phyloP scores from a whole-genome alignment of 768 basidiomycete species.

The Trametes cingulata region DNA sequence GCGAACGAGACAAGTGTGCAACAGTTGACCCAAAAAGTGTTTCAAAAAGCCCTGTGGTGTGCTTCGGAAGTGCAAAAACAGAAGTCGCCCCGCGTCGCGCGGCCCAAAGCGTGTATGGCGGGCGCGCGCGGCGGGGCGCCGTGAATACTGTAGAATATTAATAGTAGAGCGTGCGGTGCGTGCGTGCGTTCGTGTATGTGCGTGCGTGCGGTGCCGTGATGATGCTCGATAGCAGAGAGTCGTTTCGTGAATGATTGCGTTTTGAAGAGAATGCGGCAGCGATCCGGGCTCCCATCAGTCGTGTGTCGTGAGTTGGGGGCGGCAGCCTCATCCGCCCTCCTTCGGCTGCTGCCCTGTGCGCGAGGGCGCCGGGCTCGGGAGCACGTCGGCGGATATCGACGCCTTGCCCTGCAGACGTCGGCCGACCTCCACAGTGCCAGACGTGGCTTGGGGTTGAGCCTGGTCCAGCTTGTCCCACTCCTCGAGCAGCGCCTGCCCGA shows the following conservation, averaged over 20 bases:
- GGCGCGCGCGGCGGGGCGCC: conserved; percentile 16
- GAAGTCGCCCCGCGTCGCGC: conserved; percentile 11
- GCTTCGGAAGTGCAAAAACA: not conserved
- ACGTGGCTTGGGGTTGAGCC: conserved; percentile 22
- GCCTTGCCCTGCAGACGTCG: conserved; percentile 16
- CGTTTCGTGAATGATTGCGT: conserved; percentile 23
- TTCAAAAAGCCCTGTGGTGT: conserved; percentile 8
- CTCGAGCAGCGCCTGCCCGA: conserved; percentile 66
- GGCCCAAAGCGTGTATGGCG: conserved; percentile 20
- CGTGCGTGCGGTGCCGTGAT: conserved; percentile 28
- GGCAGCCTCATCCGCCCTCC: conserved; percentile 2
- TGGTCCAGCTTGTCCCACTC: conserved; percentile 54
- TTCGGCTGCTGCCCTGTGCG: not conserved
- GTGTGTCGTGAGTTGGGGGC: not conserved
- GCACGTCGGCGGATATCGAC: conserved; percentile 15
- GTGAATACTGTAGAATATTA: conserved; percentile 24
- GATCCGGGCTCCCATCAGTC: not conserved
- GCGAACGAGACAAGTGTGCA: conserved; percentile 17
- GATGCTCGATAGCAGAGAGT: conserved; percentile 18
- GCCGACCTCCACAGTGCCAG: conserved; percentile 10
- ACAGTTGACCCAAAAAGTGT: conserved; percentile 16
- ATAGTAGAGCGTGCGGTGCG: conserved; percentile 19
- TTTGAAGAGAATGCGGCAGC: not conserved
- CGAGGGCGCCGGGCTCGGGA: not conserved
- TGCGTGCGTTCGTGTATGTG: conserved; percentile 26